Evolutionary conservation across 176 grass and related monocot genomes (phyloP).

Genomic region (Eragrostis curvula): DNA sequence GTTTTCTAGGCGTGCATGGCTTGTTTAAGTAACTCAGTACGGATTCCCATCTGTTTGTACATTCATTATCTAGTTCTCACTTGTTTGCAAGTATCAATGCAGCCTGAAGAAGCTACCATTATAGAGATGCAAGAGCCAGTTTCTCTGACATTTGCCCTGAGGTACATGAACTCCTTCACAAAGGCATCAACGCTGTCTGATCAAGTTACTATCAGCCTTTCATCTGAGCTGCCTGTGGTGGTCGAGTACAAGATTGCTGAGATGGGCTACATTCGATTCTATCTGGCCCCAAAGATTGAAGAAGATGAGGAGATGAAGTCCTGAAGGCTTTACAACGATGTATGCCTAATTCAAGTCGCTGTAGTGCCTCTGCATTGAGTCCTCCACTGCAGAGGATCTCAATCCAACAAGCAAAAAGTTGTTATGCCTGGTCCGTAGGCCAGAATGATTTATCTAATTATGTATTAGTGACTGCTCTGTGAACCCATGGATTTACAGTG

Average conservation of each 20-base stretch:
- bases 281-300: constrained; percentile 90
- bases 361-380: no score
- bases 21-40: no score
- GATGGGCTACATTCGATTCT: constrained; percentile 90
- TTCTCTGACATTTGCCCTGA: constrained; percentile 85
- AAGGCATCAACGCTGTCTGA: constrained; percentile 83
- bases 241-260: constrained; percentile 95
- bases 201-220: constrained; percentile 80
- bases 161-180: constrained; percentile 97
- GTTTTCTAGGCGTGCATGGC: background rate
- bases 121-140: constrained; percentile 96
- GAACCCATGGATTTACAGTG: constrained; percentile 21
- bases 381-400: no score
- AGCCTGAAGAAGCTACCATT: constrained; percentile 79
- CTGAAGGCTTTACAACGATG: constrained; percentile 21
- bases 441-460: constrained; percentile 5
- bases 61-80: no score
- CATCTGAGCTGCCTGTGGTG: constrained; percentile 82
- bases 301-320: constrained; percentile 90
- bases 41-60: background rate
- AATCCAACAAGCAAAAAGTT: constrained; percentile 4
- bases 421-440: constrained; percentile 21
- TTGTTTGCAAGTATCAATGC: background rate
- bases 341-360: background rate
- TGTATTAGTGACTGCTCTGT: constrained; percentile 38